Percentiles rank a stretch among this genome's conserved stretches.
Evolutionary conservation across 1,284 basidiomycete species (phyloP).

Genomic region (Fomitopsis palustris): DNA sequence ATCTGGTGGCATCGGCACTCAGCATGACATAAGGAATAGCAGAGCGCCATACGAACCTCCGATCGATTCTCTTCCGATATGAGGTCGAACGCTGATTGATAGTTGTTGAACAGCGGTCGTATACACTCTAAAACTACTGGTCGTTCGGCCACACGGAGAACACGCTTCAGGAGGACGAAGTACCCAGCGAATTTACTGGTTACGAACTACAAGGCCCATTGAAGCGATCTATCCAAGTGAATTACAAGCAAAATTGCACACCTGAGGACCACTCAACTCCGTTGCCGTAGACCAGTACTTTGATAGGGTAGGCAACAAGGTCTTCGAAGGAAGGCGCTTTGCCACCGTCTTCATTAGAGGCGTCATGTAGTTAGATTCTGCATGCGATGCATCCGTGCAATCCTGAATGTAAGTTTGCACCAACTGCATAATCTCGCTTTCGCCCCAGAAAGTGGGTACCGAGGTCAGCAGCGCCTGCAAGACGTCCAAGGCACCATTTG

Average conservation of each 20-base stretch:
- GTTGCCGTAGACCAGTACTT: constrained; percentile 46
- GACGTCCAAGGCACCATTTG: constrained; percentile 42
- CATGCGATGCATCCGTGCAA: constrained; percentile 22
- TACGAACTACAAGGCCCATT: not conserved
- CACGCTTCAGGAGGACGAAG: constrained; percentile 66
- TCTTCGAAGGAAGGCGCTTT: constrained; percentile 67
- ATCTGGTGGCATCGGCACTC: constrained; percentile 35
- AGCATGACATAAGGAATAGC: not conserved
- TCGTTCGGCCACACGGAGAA: constrained; percentile 63
- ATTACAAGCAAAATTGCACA: constrained; percentile 21
- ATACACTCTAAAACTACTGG: constrained; percentile 67
- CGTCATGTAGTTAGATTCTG: constrained; percentile 27
- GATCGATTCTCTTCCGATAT: constrained; percentile 34
- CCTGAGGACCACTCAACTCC: constrained; percentile 32
- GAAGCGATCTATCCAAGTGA: not conserved
- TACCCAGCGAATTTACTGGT: constrained; percentile 43
- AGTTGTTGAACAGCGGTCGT: constrained; percentile 75
- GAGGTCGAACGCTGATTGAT: constrained; percentile 78
- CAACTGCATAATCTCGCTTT: constrained; percentile 54
- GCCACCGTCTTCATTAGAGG: constrained; percentile 54
- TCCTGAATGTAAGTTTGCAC: constrained; percentile 53
- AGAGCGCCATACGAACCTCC: constrained; percentile 5
- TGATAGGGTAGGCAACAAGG: constrained; percentile 61
- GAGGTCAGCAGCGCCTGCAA: constrained; percentile 54
- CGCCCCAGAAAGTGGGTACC: constrained; percentile 72